Conservation (phyloP, 2,329 filamentous ascomycete genomes). For the Fusarium armeniacum region DNA sequence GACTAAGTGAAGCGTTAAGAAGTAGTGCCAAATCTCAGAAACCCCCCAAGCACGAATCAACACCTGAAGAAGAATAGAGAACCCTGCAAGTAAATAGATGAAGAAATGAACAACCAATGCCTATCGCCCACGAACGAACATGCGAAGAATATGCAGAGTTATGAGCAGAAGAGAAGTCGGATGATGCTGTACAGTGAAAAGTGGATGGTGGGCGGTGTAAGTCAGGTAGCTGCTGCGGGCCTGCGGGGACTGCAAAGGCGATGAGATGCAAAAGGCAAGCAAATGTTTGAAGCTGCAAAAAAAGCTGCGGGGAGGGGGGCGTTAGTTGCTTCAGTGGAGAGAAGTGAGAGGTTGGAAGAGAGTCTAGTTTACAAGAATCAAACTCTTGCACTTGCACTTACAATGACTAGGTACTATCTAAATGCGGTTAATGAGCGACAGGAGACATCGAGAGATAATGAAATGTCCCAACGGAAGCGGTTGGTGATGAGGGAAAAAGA, state of each 20-base stretch:
- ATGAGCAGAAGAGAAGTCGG: conserved; percentile 25
- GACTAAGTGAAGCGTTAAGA: conserved; percentile 33
- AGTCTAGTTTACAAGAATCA: neutral
- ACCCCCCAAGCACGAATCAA: neutral
- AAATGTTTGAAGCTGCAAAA: conserved; percentile 19
- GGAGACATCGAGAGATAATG: conserved; percentile 14
- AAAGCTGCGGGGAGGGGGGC: conserved; percentile 34
- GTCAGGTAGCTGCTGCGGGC: conserved; percentile 47
- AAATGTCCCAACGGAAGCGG: conserved; percentile 29
- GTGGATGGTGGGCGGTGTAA: conserved; percentile 49
- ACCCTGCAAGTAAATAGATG: conserved; percentile 12
- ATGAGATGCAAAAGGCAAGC: conserved; percentile 26
- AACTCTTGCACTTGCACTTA: conserved; percentile 18
- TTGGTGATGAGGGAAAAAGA: conserved; percentile 22
- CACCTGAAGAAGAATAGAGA: conserved; percentile 10
- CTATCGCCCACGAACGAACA: conserved; percentile 17
- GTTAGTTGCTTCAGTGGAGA: conserved; percentile 27
- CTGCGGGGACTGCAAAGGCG: conserved; percentile 36
- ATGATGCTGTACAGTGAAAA: conserved; percentile 45
- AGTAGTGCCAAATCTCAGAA: conserved; percentile 14
- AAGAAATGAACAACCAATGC: conserved; percentile 23
- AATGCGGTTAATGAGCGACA: conserved; percentile 31
- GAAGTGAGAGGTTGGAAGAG: conserved; percentile 16
- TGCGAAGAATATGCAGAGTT: conserved; percentile 16
- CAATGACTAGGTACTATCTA: conserved; percentile 29